A percentile compares a stretch with the other conserved stretches of the same genome.
phyloP scores from a whole-genome alignment of 371 early-diverging fungal species.

The Mucor ambiguus region DNA sequence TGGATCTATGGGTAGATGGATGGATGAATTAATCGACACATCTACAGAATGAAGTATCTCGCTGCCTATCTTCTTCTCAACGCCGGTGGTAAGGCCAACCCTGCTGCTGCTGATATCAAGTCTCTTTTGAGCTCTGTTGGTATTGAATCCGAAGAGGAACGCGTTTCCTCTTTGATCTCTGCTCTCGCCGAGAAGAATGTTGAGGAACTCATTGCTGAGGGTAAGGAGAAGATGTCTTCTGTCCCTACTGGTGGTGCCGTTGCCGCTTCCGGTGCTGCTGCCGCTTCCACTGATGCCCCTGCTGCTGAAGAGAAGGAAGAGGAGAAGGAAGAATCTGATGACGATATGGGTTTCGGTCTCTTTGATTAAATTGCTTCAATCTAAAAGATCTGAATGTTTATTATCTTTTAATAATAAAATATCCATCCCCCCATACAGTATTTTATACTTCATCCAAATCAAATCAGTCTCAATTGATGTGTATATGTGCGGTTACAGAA shows the following conservation, averaged over 20 bases:
- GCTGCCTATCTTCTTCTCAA: constrained; percentile 96
- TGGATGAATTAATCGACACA: constrained; percentile 1
- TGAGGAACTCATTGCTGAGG: constrained; percentile 88
- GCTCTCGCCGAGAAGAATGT: constrained; percentile 90
- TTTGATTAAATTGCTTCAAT: constrained; percentile 30
- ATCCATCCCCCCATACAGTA: not conserved
- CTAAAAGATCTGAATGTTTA: not conserved
- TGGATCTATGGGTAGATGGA: constrained; percentile 24
- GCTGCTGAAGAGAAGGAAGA: constrained; percentile 66
- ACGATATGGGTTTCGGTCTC: constrained; percentile 87
- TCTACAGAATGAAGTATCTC: constrained; percentile 85
- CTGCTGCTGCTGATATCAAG: constrained; percentile 83
- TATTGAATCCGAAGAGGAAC: constrained; percentile 85
- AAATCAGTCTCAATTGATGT: not conserved
- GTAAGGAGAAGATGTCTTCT: constrained; percentile 90
- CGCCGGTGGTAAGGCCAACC: constrained; percentile 87
- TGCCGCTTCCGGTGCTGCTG: constrained; percentile 66
- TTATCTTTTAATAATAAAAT: not conserved
- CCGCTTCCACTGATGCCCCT: constrained; percentile 54
- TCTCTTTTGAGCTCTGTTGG: constrained; percentile 91
- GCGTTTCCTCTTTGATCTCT: constrained; percentile 75
- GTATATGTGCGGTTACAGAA: too few species aligned
- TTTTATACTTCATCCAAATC: not conserved
- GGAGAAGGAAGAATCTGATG: constrained; percentile 92
- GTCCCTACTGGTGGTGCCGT: constrained; percentile 91